Evolutionary conservation across 1,284 basidiomycete genomes (phyloP), one percentile per base, ranked within the genome.

Genomic region (Heimioporus punctisporus): DNA sequence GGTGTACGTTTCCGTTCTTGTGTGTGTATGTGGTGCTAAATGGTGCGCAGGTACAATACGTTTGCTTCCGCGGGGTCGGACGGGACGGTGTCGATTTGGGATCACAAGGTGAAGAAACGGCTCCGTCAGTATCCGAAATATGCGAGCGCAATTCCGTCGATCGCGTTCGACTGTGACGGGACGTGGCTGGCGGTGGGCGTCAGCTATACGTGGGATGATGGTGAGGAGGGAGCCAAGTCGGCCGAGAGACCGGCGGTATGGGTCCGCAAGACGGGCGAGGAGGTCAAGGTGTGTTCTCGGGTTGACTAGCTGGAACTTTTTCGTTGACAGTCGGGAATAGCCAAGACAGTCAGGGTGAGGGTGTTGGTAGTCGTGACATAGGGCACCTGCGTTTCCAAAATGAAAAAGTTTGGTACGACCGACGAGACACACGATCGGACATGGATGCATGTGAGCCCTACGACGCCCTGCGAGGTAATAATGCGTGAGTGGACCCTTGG

Each of bases 21-120:
- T n/a, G n/a, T n/a, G n/a, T n/a, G n/a, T n/a, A n/a, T n/a, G 5
- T 34, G 14, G 31, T 3, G 31, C 9, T 34, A 19, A 34, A 12
- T 12, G 31, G 17, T 12, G 40, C 54, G 23, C 60, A 93, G 91
- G 21, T 90, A 92, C 74, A 97, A 95, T 69, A 98, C 97, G 0
- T 98, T 99, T 67, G 95, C 93, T 0, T 95, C 94, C 1, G 92
- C 90, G 4, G 97, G 96, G 30, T 97, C 95, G 1, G 96, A 98
- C 72, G 88, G 87, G 2, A 89, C 91, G 6, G 88, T 97, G 40
- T 94, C 93, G 0, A 86, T 98, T 57, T 99, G 97, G 97, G 97
- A 99, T 70, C 93, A 97, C 71, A 89, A 90, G 58, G 92, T 96
- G 46, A 98, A 98, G 78, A 99, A 99, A 72, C 86, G 97, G 15